Percentiles rank a stretch among this genome's conserved stretches.
Conservation (phyloP, 768 basidiomycete species). For the Leccinum olivaceopallidum region DNA sequence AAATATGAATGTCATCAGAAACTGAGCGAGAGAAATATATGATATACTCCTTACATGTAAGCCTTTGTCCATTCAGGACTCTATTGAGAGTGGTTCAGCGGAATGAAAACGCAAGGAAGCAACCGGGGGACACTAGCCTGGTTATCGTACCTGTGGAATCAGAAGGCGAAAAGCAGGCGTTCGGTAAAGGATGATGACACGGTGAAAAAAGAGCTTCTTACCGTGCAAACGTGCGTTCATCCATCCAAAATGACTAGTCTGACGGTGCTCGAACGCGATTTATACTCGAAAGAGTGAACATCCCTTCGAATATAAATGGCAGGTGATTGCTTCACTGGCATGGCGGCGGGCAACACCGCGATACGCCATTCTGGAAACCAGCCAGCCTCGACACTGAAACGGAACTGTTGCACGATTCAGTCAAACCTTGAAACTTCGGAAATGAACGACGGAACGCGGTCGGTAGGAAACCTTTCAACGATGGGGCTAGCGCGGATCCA, state of each 20-base stretch:
- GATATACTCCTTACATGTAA: slow-evolving; percentile 21
- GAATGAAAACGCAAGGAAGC: neutral
- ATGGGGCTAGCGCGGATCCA: neutral
- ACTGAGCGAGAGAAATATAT: neutral
- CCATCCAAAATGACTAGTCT: neutral
- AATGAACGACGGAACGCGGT: neutral
- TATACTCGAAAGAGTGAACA: neutral
- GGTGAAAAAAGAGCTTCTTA: slow-evolving; percentile 24
- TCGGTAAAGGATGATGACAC: neutral
- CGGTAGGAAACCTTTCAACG: neutral
- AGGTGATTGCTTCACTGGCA: neutral
- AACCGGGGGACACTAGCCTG: slow-evolving; percentile 44
- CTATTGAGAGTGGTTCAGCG: slow-evolving; percentile 35
- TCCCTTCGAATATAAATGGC: slow-evolving; percentile 3
- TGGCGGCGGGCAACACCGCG: neutral
- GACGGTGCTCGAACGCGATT: neutral
- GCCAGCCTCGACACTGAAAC: neutral
- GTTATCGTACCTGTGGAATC: slow-evolving; percentile 58
- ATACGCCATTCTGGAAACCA: neutral
- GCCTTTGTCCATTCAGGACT: slow-evolving; percentile 57
- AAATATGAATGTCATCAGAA: neutral
- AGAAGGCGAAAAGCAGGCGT: neutral
- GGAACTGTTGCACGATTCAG: neutral
- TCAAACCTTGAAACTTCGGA: neutral
- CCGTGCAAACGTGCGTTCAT: slow-evolving; percentile 45